These are phyloP conservation scores for Tulasnella sp. DNA, from an alignment of 768 basidiomycete species.

Conservation along the genomic window DNA sequence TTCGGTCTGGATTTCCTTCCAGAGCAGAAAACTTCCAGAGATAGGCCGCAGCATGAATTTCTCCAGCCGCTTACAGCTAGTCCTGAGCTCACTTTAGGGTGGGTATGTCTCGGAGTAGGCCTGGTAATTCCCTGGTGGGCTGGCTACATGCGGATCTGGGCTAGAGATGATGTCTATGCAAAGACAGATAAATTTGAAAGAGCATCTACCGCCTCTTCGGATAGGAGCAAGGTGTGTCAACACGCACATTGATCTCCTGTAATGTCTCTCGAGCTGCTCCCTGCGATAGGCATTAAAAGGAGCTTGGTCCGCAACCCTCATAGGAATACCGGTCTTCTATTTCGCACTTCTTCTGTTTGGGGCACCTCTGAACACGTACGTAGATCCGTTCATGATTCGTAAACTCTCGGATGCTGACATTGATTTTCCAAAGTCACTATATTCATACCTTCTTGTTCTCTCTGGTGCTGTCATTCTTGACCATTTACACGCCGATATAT, in stretches of 20 bases:
- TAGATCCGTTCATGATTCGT: not conserved
- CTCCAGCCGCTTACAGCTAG: slow-evolving; percentile 50
- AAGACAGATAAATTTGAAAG: slow-evolving; percentile 31
- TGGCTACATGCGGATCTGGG: slow-evolving; percentile 50
- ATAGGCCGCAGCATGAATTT: slow-evolving; percentile 63
- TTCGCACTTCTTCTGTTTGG: slow-evolving; percentile 52
- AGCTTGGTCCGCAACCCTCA: slow-evolving; percentile 42
- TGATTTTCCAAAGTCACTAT: slow-evolving; percentile 31
- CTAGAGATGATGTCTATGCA: slow-evolving; percentile 15
- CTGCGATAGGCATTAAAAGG: slow-evolving; percentile 35
- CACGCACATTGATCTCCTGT: slow-evolving; percentile 32
- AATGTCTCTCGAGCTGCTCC: slow-evolving; percentile 12
- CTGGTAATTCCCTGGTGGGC: slow-evolving; percentile 62
- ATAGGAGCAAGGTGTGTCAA: slow-evolving; percentile 30
- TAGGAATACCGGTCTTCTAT: slow-evolving; percentile 37
- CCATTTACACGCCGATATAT: slow-evolving; percentile 54
- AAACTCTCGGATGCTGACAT: not conserved
- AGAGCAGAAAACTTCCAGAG: slow-evolving; percentile 22
- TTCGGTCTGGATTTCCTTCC: slow-evolving; percentile 4
- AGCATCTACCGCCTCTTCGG: slow-evolving; percentile 31
- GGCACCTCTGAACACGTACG: slow-evolving; percentile 51
- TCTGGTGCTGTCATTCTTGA: slow-evolving; percentile 52
- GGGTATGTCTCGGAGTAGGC: slow-evolving; percentile 40
- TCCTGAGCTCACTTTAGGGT: slow-evolving; percentile 45
- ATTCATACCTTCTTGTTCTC: slow-evolving; percentile 55